Evolutionary conservation across 768 basidiomycete species (phyloP).

Genomic region (Amanita pseudoporphyria): DNA sequence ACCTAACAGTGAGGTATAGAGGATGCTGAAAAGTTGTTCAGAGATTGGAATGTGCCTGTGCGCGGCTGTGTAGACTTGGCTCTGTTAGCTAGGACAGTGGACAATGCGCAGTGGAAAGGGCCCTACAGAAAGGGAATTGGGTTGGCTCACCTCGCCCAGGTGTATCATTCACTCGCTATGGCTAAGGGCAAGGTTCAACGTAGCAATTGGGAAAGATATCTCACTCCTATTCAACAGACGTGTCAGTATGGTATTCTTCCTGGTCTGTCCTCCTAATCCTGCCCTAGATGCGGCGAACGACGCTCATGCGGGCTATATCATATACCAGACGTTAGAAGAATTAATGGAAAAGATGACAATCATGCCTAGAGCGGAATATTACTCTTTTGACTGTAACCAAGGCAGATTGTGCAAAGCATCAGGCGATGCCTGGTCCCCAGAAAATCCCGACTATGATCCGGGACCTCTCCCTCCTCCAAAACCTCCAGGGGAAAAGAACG

Average conservation of each 20-base stretch:
- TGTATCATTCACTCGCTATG: conserved; percentile 43
- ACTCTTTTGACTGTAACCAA: conserved; percentile 43
- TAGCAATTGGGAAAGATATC: conserved; percentile 59
- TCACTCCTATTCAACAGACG: conserved; percentile 39
- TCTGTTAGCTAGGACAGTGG: conserved; percentile 59
- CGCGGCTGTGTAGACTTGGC: conserved; percentile 59
- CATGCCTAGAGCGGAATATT: conserved; percentile 34
- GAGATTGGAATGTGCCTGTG: conserved; percentile 33
- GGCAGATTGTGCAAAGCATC: conserved; percentile 37
- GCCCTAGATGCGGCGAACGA: conserved; percentile 62
- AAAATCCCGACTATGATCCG: conserved; percentile 64
- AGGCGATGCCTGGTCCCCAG: conserved; percentile 40
- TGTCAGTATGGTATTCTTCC: conserved; percentile 35
- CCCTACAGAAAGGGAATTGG: conserved; percentile 51
- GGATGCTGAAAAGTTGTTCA: conserved; percentile 59
- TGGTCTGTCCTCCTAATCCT: conserved; percentile 3
- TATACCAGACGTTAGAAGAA: conserved; percentile 37
- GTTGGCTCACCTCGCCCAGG: conserved; percentile 53
- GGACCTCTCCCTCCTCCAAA: conserved; percentile 52
- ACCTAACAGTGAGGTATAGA: conserved; percentile 26
- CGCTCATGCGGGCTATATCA: conserved; percentile 48
- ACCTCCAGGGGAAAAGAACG: conserved; percentile 8
- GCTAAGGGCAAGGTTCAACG: conserved; percentile 46
- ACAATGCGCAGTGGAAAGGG: conserved; percentile 67
- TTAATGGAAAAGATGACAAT: conserved; percentile 30